A percentile compares a stretch with the other conserved stretches of the same genome.
Conservation (phyloP, 2,329 filamentous ascomycete genomes). For the Beauveria australis region DNA sequence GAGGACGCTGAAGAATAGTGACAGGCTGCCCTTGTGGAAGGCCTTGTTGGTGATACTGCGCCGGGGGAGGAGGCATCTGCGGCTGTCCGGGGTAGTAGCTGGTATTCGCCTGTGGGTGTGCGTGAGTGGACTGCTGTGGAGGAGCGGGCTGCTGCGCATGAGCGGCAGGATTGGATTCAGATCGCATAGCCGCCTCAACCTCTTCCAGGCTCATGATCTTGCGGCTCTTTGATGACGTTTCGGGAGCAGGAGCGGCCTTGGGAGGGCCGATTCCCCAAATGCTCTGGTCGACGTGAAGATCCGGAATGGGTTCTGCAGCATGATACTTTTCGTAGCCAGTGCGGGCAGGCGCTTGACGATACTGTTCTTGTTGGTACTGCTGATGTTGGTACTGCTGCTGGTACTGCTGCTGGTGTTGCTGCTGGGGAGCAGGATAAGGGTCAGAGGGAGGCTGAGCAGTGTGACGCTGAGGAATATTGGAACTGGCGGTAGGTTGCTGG, state of each 20-base stretch:
- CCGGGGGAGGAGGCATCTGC: slow-evolving; percentile 15
- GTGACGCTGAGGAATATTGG: slow-evolving; percentile 25
- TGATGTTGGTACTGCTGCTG: slow-evolving; percentile 25
- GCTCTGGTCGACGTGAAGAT: slow-evolving; percentile 85
- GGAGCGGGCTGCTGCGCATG: background rate
- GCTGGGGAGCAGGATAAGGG: slow-evolving; percentile 31
- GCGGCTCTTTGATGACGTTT: slow-evolving; percentile 32
- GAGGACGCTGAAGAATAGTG: slow-evolving; percentile 47
- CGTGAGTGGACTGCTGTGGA: background rate
- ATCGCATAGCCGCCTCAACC: slow-evolving; percentile 86
- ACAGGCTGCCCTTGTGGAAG: slow-evolving; percentile 40
- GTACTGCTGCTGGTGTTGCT: slow-evolving; percentile 21
- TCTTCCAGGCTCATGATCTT: slow-evolving; percentile 96
- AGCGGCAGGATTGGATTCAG: slow-evolving; percentile 49
- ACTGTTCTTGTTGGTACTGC: slow-evolving; percentile 17
- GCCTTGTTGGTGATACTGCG: slow-evolving; percentile 23
- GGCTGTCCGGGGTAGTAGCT: slow-evolving; percentile 14
- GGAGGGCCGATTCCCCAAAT: slow-evolving; percentile 74
- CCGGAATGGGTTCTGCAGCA: slow-evolving; percentile 74
- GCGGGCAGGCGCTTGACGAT: slow-evolving; percentile 50
- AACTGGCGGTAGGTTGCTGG: slow-evolving; percentile 52
- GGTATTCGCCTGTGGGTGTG: background rate
- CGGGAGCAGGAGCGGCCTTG: slow-evolving; percentile 28
- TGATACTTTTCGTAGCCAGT: slow-evolving; percentile 90
- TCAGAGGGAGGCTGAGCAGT: slow-evolving; percentile 25